phyloP scores from a whole-genome alignment of 2,329 filamentous ascomycete genomes.

The Nemania diffusa region DNA sequence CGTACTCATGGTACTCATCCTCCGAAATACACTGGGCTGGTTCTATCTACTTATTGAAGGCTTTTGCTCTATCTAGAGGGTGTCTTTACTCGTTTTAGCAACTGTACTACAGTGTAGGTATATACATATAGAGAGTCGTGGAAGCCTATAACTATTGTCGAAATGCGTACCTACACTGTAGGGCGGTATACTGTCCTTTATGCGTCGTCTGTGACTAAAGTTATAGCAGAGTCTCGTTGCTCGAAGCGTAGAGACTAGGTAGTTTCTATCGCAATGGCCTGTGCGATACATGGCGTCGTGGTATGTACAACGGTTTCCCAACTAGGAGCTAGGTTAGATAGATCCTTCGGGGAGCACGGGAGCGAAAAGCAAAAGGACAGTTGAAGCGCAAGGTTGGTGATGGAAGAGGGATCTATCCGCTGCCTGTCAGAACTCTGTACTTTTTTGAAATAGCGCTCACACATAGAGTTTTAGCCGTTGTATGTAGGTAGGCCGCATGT shows the following conservation, averaged over 20 bases:
- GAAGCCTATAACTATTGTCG: neutral
- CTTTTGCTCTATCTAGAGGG: too few relatives aligned
- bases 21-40: neutral
- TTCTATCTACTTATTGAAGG: neutral
- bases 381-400: slow-evolving; percentile 34
- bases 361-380: slow-evolving; percentile 21
- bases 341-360: slow-evolving; percentile 10
- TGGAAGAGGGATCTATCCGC: slow-evolving; percentile 36
- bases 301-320: slow-evolving; percentile 27
- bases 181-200: neutral
- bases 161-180: neutral
- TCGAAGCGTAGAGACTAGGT: neutral
- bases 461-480: neutral
- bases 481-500: too few relatives aligned
- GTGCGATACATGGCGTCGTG: slow-evolving; percentile 5
- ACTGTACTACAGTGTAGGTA: too few relatives aligned
- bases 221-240: neutral
- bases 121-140: neutral
- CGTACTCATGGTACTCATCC: too few relatives aligned
- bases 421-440: slow-evolving; percentile 32
- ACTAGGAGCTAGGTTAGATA: slow-evolving; percentile 17
- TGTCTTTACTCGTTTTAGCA: too few relatives aligned
- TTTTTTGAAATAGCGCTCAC: slow-evolving; percentile 29
- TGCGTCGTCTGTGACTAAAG: neutral
- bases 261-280: slow-evolving; percentile 9